These are phyloP conservation scores for Geosmithia flava DNA, from an alignment of 2,329 filamentous ascomycete genomes.

Conservation along the genomic window DNA sequence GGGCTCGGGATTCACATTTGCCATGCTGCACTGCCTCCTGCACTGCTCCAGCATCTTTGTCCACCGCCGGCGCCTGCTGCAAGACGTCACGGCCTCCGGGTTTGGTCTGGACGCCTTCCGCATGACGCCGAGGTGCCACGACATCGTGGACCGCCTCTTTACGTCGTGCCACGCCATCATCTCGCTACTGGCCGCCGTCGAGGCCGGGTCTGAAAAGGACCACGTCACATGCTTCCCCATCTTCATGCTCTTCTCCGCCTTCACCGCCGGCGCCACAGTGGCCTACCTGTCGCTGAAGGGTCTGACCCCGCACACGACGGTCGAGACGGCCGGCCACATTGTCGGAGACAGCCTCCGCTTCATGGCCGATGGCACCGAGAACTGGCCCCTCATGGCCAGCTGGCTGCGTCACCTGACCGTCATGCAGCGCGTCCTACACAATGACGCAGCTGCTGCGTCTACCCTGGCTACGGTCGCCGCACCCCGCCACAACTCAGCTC, in stretches of 20 bases:
- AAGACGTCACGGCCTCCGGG: conserved; percentile 38
- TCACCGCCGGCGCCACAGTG: conserved; percentile 47
- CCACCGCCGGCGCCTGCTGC: conserved; percentile 45
- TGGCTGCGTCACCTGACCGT: conserved; percentile 49
- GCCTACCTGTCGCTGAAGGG: conserved; percentile 52
- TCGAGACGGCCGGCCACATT: conserved; percentile 43
- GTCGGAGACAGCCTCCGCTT: conserved; percentile 46
- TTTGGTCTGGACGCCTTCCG: conserved; percentile 44
- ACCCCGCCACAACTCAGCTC: conserved; percentile 18
- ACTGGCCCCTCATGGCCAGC: conserved; percentile 45
- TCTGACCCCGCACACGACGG: conserved; percentile 40
- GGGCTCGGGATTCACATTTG: conserved; percentile 50
- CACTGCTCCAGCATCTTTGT: conserved; percentile 50
- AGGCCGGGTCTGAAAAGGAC: conserved; percentile 44
- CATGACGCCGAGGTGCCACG: conserved; percentile 33
- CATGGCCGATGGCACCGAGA: conserved; percentile 45
- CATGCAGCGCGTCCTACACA: conserved; percentile 48
- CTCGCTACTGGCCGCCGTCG: conserved; percentile 40
- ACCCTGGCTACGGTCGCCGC: background rate
- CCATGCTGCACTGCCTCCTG: conserved; percentile 49
- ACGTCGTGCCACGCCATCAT: conserved; percentile 47
- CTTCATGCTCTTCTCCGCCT: conserved; percentile 51
- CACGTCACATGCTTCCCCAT: conserved; percentile 48
- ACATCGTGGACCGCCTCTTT: conserved; percentile 44
- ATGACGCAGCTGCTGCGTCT: conserved; percentile 28